Evolutionary conservation across 352 stramenopile species (phyloP).

Genomic region (Phytopythium litorale): DNA sequence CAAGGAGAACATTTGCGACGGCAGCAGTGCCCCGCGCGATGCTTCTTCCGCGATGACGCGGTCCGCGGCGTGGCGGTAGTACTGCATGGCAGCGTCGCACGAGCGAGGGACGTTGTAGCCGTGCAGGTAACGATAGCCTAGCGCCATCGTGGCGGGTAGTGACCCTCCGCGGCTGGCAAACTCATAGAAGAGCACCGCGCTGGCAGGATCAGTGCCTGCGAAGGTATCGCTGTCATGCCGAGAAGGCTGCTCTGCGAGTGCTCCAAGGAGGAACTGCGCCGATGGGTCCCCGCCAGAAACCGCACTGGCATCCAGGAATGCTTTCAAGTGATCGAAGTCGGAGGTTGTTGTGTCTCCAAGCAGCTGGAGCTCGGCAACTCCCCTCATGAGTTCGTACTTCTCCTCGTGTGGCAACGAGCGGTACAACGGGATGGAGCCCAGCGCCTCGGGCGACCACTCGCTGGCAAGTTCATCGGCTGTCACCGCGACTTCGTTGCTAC

Average conservation of each 20-base stretch:
- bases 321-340: slow-evolving; percentile 17
- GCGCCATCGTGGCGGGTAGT: slow-evolving; percentile 45
- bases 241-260: slow-evolving; percentile 7
- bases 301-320: slow-evolving; percentile 44
- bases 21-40: slow-evolving; percentile 13
- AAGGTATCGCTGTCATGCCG: neutral
- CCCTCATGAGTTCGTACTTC: slow-evolving; percentile 19
- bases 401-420: neutral
- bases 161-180: slow-evolving; percentile 50
- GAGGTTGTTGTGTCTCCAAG: slow-evolving; percentile 9
- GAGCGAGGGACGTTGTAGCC: slow-evolving; percentile 44
- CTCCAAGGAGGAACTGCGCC: slow-evolving; percentile 48
- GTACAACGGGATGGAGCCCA: neutral
- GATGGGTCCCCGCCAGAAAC: slow-evolving; percentile 12
- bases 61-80: slow-evolving; percentile 77
- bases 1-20: slow-evolving; percentile 36
- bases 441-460: neutral
- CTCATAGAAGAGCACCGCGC: slow-evolving; percentile 42
- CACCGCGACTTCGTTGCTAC: neutral
- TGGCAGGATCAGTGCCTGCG: slow-evolving; percentile 12
- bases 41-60: slow-evolving; percentile 31
- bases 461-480: neutral
- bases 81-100: slow-evolving; percentile 49
- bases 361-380: slow-evolving; percentile 39
- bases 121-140: slow-evolving; percentile 62